These are phyloP conservation scores for Dissophora globulifera DNA, from an alignment of 192 early-diverging fungal species.

Conservation along the genomic window DNA sequence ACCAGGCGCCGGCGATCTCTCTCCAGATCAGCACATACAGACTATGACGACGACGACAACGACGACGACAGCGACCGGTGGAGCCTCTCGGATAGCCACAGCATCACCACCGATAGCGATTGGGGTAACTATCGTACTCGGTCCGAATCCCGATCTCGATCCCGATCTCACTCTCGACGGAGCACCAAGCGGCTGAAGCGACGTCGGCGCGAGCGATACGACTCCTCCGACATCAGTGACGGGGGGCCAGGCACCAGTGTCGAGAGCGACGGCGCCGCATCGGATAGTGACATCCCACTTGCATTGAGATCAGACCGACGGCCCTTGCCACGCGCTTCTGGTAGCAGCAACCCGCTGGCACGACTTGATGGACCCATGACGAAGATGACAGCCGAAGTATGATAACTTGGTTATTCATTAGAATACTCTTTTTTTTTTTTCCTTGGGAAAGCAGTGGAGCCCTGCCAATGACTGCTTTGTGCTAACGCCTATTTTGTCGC, in stretches of 20 bases:
- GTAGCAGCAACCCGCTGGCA: not conserved
- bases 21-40: too few relatives aligned
- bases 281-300: conserved; percentile 15
- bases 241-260: not conserved
- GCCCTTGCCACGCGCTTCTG: not conserved
- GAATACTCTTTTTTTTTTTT: not conserved
- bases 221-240: conserved; percentile 2
- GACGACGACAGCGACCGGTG: not conserved
- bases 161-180: not conserved
- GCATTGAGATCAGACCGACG: not conserved
- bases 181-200: not conserved
- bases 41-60: too few relatives aligned
- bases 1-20: conserved; percentile 5
- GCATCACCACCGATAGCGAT: not conserved
- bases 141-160: not conserved
- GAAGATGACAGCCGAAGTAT: conserved; percentile 17
- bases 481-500: too few relatives aligned
- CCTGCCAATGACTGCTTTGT: too few relatives aligned
- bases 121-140: too few relatives aligned
- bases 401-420: too few relatives aligned
- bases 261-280: conserved; percentile 4
- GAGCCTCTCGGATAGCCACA: conserved; percentile 1
- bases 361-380: conserved; percentile 7
- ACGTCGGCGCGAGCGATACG: conserved; percentile 1
- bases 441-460: conserved; percentile 8